Base-by-base conservation (phyloP, 2,329 filamentous ascomycete species). In the Aspergillus sp. region DNA sequence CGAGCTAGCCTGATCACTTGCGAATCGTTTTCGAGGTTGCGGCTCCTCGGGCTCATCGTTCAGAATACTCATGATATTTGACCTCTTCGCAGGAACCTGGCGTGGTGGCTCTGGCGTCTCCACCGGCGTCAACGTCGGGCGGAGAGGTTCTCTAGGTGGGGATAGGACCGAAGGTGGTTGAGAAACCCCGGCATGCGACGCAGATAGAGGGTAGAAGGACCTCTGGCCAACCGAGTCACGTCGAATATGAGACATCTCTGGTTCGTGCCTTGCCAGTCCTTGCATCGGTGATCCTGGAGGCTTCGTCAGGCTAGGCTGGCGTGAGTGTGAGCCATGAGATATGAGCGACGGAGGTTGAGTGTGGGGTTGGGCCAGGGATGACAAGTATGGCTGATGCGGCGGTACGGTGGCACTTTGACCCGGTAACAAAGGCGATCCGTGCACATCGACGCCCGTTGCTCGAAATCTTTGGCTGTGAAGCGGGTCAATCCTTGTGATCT, bases 21-120 rank as follows among this genome's bases (percentile, higher is more conserved):
- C 75, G 52, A 77, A 75, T 9, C 76, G 71, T 60, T 80, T 80
- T 34, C 74, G 71, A 33, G 75, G 78, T 56, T 74, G 75, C 34
- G 77, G 79, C 49, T 80, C 79, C 40, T 77, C 74, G 0, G 78
- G 73, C 56, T 80, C 79, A 50, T 79, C 77, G 59, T 81, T 81
- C 34, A 81, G 66, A 41, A 81, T 75, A 57, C 70, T 78, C 71
- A 79, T 78, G 46, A 81, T 79, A 61, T 80, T 81, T 2, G 78
- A 81, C 40, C 77, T 74, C 63, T 81, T 81, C 1, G 75, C 76
- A 22, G 77, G 77, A 4, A 77, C 73, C 48, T 77, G 73, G 46
- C 74, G 74, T 50, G 74, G 68, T 41, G 70, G 67, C 52, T 79
- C 77, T 4, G 70, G 62, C 6, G 64, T 55, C 42, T 70, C 68